Base-by-base conservation (phyloP, 768 basidiomycete species). In the Serendipita indica region DNA sequence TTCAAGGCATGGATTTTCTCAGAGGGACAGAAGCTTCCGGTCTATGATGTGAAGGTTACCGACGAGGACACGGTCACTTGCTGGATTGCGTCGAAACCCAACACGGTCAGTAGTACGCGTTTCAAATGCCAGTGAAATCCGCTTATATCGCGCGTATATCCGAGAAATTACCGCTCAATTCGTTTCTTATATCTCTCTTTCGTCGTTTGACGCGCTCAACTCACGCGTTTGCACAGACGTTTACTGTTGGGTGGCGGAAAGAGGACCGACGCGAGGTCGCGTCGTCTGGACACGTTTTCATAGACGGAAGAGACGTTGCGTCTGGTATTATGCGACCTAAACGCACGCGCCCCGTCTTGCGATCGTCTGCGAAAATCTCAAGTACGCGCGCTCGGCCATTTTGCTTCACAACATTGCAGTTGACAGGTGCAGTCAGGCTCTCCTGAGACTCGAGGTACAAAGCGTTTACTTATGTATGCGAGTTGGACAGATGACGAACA, bases 1-100 rank as follows among this genome's bases (percentile, higher is more conserved):
- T 60, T 60, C 45, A 60, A 39, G 16, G 59, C 59, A 3, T 60
- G 59, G 59, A 60, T 60, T 20, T 14, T 25, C 32, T 60, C 25
- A 14, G 34, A 60, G 5, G 59, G 35, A 30, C 32, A 16, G 20
- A 32, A 56, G 46, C 43, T 60, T 16, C 28, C 16, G 3, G 46
- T 35, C 22, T 60, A 58, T 35, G 16, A 33, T 3, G 59, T 54
- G 18, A 32, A n/a, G 18, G 39, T 33, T 12, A 20, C 30, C 41
- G 46, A 60, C 30, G 35, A 22, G 3, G 39, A 33, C 46, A 39
- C 30, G 6, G 39, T 60, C 10, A 39, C 14, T 13, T 60, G 59
- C 46, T 60, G 59, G 59, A 33, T 60, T 16, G 22, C 46, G 18
- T 43, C 37, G 16, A n/a, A 32, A 33, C 33, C 45, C 2, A 46